phyloP scores from a whole-genome alignment of 1,284 basidiomycete species.

The Pyrrhoderma lamaoense region DNA sequence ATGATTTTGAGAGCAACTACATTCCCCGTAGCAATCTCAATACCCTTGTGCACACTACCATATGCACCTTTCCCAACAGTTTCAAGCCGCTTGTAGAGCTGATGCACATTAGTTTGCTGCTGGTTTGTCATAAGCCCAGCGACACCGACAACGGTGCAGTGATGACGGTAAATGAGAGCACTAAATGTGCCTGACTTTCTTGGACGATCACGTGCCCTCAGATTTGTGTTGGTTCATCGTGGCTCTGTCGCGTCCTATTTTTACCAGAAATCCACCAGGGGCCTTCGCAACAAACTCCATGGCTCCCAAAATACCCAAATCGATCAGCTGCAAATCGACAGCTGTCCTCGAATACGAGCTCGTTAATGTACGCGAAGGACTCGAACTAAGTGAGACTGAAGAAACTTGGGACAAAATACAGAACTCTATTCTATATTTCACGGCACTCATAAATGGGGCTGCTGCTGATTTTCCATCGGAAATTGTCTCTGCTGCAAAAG shows the following conservation, averaged over 20 bases:
- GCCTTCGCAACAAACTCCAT: constrained; percentile 8
- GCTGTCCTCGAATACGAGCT: constrained; percentile 27
- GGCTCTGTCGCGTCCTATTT: constrained; percentile 4
- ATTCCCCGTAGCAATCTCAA: constrained; percentile 76
- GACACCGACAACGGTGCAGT: background rate
- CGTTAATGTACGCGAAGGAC: constrained; percentile 34
- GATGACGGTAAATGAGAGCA: background rate
- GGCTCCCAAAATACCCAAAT: constrained; percentile 21
- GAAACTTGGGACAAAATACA: constrained; percentile 79
- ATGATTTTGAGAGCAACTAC: constrained; percentile 97
- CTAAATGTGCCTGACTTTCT: background rate
- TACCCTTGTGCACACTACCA: constrained; percentile 93
- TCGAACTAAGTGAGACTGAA: constrained; percentile 65
- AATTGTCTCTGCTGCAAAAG: constrained; percentile 46
- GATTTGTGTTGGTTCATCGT: background rate
- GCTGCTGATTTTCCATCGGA: constrained; percentile 50
- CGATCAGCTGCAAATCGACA: constrained; percentile 16
- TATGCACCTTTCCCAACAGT: constrained; percentile 90
- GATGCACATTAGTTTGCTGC: constrained; percentile 30
- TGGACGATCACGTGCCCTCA: background rate
- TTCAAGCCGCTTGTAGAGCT: constrained; percentile 47
- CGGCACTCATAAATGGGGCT: constrained; percentile 49
- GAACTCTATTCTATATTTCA: constrained; percentile 45
- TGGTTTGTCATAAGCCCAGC: background rate
- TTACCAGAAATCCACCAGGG: background rate